Conservation (phyloP, 345 rosid species). For the Eucalyptus victrix region DNA sequence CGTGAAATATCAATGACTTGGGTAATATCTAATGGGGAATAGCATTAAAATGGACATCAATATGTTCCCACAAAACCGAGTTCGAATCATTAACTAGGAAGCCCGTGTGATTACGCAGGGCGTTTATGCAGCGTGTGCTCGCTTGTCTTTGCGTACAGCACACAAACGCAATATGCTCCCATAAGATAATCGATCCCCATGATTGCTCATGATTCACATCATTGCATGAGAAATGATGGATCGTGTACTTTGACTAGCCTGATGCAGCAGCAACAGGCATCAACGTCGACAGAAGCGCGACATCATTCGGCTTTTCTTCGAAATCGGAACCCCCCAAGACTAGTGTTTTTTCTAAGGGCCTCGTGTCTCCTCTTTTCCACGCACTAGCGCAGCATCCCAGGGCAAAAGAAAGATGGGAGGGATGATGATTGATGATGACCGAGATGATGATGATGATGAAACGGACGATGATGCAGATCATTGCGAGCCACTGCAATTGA, state of each 20-base stretch:
- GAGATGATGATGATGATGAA: not conserved
- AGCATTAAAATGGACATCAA: not conserved
- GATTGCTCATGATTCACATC: not conserved
- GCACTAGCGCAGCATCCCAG: slow-evolving; percentile 28
- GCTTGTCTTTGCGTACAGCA: not conserved
- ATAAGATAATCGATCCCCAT: not conserved
- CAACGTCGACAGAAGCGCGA: not conserved
- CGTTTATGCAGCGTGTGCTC: not conserved
- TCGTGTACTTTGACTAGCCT: not conserved
- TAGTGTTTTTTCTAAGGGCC: not conserved
- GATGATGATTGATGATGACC: not conserved
- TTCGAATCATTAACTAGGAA: not conserved
- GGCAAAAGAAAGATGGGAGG: not conserved
- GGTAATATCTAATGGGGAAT: not conserved
- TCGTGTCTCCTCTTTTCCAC: slow-evolving; percentile 6
- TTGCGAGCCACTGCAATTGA: slow-evolving; percentile 8
- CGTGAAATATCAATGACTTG: not conserved
- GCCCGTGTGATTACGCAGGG: not conserved
- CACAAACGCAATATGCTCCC: not conserved
- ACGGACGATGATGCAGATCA: slow-evolving; percentile 10
- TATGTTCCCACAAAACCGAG: not conserved
- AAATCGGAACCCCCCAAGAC: not conserved
- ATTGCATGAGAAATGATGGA: not conserved
- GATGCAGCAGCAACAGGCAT: not conserved
- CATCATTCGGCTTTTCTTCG: not conserved